Percentiles rank a stretch among this genome's conserved stretches.
Evolutionary conservation across 2,329 filamentous ascomycete species (phyloP).

Genomic region (Westerdykella sp.): DNA sequence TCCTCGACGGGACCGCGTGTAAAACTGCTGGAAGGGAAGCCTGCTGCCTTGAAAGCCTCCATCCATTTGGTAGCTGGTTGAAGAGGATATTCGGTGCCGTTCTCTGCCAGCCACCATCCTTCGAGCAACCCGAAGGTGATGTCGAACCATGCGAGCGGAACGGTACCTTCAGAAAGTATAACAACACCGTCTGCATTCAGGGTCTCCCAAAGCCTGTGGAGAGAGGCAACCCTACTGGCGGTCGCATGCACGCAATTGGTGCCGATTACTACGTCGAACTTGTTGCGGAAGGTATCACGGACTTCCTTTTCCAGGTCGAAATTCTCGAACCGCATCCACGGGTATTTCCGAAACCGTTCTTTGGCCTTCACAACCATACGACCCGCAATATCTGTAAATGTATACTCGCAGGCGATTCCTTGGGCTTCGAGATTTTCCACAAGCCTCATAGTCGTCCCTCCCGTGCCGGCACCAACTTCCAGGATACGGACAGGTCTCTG

Average conservation of each 20-base stretch:
- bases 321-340: conserved; percentile 1
- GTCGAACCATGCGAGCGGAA: conserved; percentile 13
- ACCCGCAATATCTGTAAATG: conserved; percentile 4
- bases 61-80: conserved; percentile 3
- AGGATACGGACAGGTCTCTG: conserved; percentile 3
- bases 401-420: conserved; percentile 2
- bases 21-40: not conserved
- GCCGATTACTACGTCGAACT: conserved; percentile 10
- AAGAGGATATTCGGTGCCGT: conserved; percentile 2
- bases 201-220: conserved; percentile 6
- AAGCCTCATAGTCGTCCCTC: conserved; percentile 6
- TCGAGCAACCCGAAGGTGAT: conserved; percentile 16
- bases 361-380: conserved; percentile 2
- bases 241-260: conserved; percentile 20
- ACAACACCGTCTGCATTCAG: conserved; percentile 10
- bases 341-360: not conserved
- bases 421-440: conserved; percentile 2
- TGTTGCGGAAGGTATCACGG: conserved; percentile 1
- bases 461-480: conserved; percentile 18
- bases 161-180: conserved; percentile 11
- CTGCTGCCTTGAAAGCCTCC: conserved; percentile 1
- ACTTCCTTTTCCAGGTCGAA: conserved; percentile 7
- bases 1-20: not conserved
- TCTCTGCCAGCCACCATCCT: conserved; percentile 17
- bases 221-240: conserved; percentile 2